Base-by-base conservation (phyloP, 345 rosid genomes). In the Limnanthes douglasii region DNA sequence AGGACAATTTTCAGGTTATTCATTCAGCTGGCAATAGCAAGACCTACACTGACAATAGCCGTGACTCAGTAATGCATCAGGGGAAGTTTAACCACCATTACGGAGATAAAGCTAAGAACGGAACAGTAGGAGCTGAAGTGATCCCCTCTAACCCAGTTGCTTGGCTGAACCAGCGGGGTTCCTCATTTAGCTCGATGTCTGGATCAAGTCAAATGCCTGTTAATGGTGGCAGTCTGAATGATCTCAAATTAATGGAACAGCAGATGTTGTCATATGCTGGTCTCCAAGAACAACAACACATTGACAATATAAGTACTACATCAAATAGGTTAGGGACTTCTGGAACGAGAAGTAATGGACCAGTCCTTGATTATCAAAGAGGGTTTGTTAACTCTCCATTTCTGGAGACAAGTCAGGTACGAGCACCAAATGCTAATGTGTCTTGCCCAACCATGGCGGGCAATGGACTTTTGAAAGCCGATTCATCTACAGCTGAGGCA, bases 151-250 rank as follows among this genome's bases (percentile, higher is more conserved):
- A 63, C 50, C 62, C 60, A 1, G 60, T 56, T 33, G 42, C 43
- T 2, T 71, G 78, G 79, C 35, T 54, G 51, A 69, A 68, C 34
- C 72, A 69, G 45, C 73, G 42, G 44, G 55, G 53, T 53, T 46
- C 66, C 19, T n/a, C n/a, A n/a, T 5, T 26, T 35, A 35, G 50
- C 45, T 53, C 45, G 11, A 40, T 46, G 46, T 32, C 51, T 47
- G 42, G 36, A 31, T 45, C 47, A 24, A 39, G 37, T 38, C 21
- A 12, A 57, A 53, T 44, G 44, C 23, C 53, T 9, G 11, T 12
- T 20, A 11, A 25, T 29, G 38, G 27, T 23, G 38, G 16, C 4
- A 34, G 40, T 41, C 29, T 34, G 37, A 42, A 53, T 33, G 43
- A 50, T 36, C 17, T 56, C 16, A 57, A 51, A 37, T 62, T 50